Conservation (phyloP, 2,329 filamentous ascomycete species). For the Exophiala alcalophila region DNA sequence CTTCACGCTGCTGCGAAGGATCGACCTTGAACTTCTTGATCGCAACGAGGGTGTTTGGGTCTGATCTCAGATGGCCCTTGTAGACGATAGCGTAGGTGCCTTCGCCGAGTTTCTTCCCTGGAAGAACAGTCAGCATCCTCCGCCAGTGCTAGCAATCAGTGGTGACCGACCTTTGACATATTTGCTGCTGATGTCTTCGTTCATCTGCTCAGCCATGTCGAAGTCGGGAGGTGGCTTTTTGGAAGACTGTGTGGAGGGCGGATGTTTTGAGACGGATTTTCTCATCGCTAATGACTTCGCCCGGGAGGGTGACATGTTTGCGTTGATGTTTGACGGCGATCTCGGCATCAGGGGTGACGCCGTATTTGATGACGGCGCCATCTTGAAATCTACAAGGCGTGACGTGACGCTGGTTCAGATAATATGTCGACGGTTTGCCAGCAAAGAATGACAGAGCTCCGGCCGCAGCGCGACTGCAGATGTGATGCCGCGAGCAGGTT, state of each 20-base stretch:
- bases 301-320: conserved; percentile 36
- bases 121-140: background rate
- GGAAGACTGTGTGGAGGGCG: conserved; percentile 19
- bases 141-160: background rate
- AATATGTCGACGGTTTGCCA: too few relatives aligned
- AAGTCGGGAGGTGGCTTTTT: conserved; percentile 33
- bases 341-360: conserved; percentile 43
- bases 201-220: conserved; percentile 68
- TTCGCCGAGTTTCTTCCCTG: conserved; percentile 86
- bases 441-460: too few relatives aligned
- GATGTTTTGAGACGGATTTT: conserved; percentile 31
- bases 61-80: conserved; percentile 71
- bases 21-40: conserved; percentile 56
- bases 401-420: too few relatives aligned
- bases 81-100: conserved; percentile 97
- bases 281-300: conserved; percentile 38
- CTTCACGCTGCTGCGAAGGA: conserved; percentile 65
- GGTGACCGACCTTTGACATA: conserved; percentile 72
- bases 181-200: conserved; percentile 77
- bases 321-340: conserved; percentile 37
- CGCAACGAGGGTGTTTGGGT: conserved; percentile 74
- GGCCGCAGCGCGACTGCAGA: too few relatives aligned
- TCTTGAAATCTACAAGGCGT: conserved; percentile 9
- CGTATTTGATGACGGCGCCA: conserved; percentile 35
- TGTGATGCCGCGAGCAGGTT: too few relatives aligned